A percentile compares a stretch with the other conserved stretches of the same genome.
These are phyloP conservation scores for Dendrocalamus sinicus DNA, from an alignment of 176 grass and related monocot genomes.

Conservation along the genomic window DNA sequence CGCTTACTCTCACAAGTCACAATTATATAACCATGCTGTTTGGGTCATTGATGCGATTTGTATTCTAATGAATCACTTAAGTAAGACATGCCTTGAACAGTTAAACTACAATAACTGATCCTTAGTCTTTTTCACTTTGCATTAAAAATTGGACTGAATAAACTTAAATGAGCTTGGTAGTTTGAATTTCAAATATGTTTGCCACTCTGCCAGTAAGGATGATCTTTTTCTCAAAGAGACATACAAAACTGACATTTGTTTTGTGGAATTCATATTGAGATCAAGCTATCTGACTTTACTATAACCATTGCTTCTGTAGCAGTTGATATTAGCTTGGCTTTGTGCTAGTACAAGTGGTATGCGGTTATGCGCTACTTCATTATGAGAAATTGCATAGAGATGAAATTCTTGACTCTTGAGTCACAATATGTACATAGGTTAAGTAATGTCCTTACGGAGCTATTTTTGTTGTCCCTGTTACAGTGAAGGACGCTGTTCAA, in stretches of 20 bases:
- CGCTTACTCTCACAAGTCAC: not conserved
- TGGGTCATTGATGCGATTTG: not conserved
- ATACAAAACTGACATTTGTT: not conserved
- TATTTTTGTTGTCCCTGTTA: slow-evolving; percentile 24
- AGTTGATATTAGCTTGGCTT: slow-evolving; percentile 15
- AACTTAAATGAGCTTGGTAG: not conserved
- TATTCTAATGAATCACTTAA: not conserved
- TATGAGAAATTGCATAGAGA: not conserved
- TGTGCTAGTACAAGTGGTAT: not conserved
- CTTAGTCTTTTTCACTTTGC: not conserved
- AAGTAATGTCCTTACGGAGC: not conserved
- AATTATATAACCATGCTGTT: slow-evolving; percentile 15
- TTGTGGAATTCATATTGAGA: not conserved
- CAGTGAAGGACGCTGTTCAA: slow-evolving; percentile 81
- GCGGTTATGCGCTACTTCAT: not conserved
- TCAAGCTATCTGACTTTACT: not conserved
- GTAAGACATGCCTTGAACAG: not conserved
- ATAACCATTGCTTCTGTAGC: not conserved
- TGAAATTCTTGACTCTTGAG: not conserved
- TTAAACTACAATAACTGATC: not conserved
- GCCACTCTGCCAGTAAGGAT: not conserved
- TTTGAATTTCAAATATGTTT: slow-evolving; percentile 2
- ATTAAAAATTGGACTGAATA: slow-evolving; percentile 4
- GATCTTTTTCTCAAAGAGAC: not conserved
- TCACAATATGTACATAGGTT: not conserved